Conservation (phyloP, 352 stramenopile genomes). For the Blastocystis sp. region DNA sequence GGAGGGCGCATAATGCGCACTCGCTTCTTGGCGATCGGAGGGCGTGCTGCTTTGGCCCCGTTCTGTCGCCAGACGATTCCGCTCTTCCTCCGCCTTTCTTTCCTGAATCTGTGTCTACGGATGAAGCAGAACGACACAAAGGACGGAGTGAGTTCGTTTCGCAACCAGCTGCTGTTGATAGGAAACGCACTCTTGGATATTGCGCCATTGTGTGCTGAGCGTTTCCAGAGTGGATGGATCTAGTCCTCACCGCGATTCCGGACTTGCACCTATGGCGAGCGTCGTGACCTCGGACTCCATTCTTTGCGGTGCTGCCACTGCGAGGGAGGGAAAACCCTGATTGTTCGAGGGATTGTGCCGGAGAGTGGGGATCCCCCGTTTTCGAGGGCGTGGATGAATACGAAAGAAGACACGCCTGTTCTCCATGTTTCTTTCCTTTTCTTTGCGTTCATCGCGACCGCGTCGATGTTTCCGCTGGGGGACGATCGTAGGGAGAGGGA, state of each 20-base stretch:
- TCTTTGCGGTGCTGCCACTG: background rate
- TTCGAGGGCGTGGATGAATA: too few relatives aligned
- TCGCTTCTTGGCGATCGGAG: background rate
- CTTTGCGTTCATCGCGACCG: too few relatives aligned
- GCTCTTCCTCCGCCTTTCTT: background rate
- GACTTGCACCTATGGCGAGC: background rate
- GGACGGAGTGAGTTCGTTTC: background rate
- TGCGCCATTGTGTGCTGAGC: background rate
- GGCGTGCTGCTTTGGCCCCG: background rate
- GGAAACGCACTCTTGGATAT: background rate
- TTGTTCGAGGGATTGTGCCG: too few relatives aligned
- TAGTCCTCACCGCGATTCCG: background rate
- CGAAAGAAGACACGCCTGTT: too few relatives aligned
- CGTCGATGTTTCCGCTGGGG: background rate
- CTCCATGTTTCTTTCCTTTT: too few relatives aligned
- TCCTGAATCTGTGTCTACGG: background rate
- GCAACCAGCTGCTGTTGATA: background rate
- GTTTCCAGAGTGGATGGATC: background rate
- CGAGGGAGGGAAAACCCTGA: too few relatives aligned
- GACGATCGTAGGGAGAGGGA: background rate
- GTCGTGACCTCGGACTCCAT: conserved; percentile 46
- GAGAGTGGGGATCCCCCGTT: too few relatives aligned
- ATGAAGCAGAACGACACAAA: background rate
- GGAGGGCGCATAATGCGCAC: background rate
- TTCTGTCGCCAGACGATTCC: background rate